Evolutionary conservation across 495 filamentous ascomycete species (phyloP), one percentile per base, ranked within the genome.

Genomic region (Penicillium cataractarum): DNA sequence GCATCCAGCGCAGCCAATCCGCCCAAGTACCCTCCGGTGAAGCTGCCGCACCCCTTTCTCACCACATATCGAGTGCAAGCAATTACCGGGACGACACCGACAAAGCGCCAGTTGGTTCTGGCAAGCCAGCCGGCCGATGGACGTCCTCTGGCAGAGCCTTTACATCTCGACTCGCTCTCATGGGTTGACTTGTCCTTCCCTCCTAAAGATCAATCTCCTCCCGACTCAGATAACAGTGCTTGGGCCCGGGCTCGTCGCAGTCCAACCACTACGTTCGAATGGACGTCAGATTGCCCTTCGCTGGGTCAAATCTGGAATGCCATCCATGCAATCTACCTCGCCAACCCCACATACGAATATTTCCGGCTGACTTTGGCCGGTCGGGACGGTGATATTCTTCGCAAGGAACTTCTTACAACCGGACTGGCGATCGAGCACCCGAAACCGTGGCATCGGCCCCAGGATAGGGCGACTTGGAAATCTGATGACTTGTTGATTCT

Each of bases 231-330:
- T 57, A 83, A 83, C 68, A 80, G 71, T 21, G 67, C 78, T 6
- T 83, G 80, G 79, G 80, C 76, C 6, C 71, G 81, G 17, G 76
- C 73, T 29, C 74, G 71, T 48, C 68, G 81, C 39, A 74, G 73
- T 35, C 80, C 76, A 0, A 63, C 67, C 26, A 77, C 73, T 2
- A 65, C 67, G 6, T 72, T 83, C 52, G 58, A 76, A 59, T 83
- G 81, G 81, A 66, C 71, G 2, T 65, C 62, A 7, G 29, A 59
- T 12, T 64, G 40, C 2, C 84, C 86, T 12, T 82, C 84, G 0
- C 65, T 85, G 24, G 86, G 75, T 6, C 86, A 89, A 63, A 77
- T 87, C 40, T 90, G 87, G 87, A 82, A 87, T 17, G 67, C 85
- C 39, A 65, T 86, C 27, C 87, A 90, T 68, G 81, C 84, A 24